Evolutionary conservation across 179 eudicot species (phyloP).

Genomic region (Pouteria campechiana): DNA sequence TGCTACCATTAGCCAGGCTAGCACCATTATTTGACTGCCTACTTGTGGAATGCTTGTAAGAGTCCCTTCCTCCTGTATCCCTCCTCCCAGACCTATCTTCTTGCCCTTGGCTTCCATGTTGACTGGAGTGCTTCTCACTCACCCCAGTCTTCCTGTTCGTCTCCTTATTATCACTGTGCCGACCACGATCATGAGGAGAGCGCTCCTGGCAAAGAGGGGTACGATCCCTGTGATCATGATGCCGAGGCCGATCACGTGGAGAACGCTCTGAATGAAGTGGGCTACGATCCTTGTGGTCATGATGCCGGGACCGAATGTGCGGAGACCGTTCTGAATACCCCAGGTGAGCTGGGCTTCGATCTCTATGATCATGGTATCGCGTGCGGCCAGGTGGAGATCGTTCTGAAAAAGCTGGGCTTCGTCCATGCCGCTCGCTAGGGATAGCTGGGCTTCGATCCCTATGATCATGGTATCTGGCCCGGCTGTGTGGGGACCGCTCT

Average conservation of each 20-base stretch:
- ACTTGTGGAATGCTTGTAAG: constrained; percentile 6
- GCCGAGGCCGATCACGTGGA: constrained; percentile 57
- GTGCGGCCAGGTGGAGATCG: constrained; percentile 30
- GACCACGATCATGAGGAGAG: constrained; percentile 18
- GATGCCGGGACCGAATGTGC: constrained; percentile 8
- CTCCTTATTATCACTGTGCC: constrained; percentile 27
- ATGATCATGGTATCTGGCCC: constrained; percentile 34
- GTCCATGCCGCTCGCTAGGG: constrained; percentile 29
- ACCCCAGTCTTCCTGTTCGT: constrained; percentile 30
- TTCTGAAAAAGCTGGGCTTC: constrained; percentile 31
- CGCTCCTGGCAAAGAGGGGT: constrained; percentile 37
- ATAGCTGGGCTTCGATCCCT: constrained; percentile 36
- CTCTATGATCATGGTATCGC: constrained; percentile 31
- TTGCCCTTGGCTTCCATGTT: constrained; percentile 21
- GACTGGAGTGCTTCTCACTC: constrained; percentile 32
- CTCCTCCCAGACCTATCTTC: constrained; percentile 36
- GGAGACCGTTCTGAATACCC: constrained; percentile 16
- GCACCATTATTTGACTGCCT: constrained; percentile 31
- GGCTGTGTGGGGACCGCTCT: constrained; percentile 56
- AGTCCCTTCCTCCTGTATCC: constrained; percentile 23
- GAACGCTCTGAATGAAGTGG: constrained; percentile 66
- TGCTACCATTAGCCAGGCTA: constrained; percentile 17
- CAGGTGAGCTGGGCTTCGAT: constrained; percentile 28
- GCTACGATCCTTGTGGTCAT: constrained; percentile 52
- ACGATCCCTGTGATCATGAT: constrained; percentile 53